A percentile compares a stretch with the other conserved stretches of the same genome.
These are phyloP conservation scores for Xylaria grammica DNA, from an alignment of 495 filamentous ascomycete genomes.

Conservation along the genomic window DNA sequence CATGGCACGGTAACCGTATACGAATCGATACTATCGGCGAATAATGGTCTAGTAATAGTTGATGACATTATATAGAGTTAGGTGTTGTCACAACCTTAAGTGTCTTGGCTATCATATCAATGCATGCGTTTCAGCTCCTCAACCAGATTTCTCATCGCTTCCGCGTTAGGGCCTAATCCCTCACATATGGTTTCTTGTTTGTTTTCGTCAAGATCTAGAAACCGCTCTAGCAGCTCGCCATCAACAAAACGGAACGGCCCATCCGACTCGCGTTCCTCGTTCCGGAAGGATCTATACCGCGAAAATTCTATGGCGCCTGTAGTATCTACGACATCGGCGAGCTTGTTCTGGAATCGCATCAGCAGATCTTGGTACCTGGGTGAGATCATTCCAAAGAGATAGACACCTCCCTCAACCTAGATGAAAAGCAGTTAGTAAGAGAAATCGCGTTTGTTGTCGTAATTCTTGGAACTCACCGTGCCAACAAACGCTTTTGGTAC, in stretches of 20 bases:
- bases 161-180: conserved; percentile 66
- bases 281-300: conserved; percentile 78
- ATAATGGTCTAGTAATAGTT: too few species aligned
- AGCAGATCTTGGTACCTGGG: conserved; percentile 75
- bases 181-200: conserved; percentile 70
- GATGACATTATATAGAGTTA: too few species aligned
- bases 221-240: conserved; percentile 86
- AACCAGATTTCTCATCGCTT: conserved; percentile 72
- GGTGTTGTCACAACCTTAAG: neutral
- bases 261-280: conserved; percentile 67
- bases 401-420: conserved; percentile 89
- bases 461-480: conserved; percentile 65
- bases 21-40: too few species aligned
- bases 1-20: too few species aligned
- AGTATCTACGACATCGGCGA: conserved; percentile 66
- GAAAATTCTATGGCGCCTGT: conserved; percentile 76
- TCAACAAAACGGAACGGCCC: conserved; percentile 90
- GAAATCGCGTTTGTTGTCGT: neutral
- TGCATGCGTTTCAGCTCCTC: conserved; percentile 77
- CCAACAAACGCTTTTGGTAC: conserved; percentile 85
- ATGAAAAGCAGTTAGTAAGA: conserved; percentile 30
- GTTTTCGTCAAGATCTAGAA: conserved; percentile 69
- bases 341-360: conserved; percentile 76
- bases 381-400: conserved; percentile 81
- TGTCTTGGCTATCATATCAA: conserved; percentile 35